phyloP scores from a whole-genome alignment of 169 alveolate genomes.

The Plasmodium gaboni region DNA sequence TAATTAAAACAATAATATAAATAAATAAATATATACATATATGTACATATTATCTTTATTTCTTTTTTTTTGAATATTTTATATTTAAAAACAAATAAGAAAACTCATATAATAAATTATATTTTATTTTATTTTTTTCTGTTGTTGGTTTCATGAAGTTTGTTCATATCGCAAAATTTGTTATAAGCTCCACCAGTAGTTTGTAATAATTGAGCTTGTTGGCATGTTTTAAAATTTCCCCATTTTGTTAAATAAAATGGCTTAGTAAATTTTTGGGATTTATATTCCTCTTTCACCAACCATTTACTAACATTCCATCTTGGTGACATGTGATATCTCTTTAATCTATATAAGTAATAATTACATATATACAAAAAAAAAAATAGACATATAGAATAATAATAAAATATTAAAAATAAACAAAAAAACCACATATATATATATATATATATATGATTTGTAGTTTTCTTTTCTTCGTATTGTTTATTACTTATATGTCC shows the following conservation, averaged over 20 bases:
- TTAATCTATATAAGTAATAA: slow-evolving; percentile 63
- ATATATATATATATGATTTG: no score
- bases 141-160: slow-evolving; percentile 59
- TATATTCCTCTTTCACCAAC: slow-evolving; percentile 73
- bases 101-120: background rate
- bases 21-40: background rate
- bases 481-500: slow-evolving; percentile 65
- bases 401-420: background rate
- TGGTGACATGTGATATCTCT: slow-evolving; percentile 78
- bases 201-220: slow-evolving; percentile 3
- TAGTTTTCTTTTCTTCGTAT: background rate
- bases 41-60: background rate
- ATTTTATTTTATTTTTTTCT: slow-evolving; percentile 22
- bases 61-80: slow-evolving; percentile 1
- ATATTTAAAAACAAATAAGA: slow-evolving; percentile 8
- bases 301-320: slow-evolving; percentile 77
- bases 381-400: background rate
- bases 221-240: slow-evolving; percentile 72
- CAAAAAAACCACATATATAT: background rate
- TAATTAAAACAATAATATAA: background rate
- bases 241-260: slow-evolving; percentile 76
- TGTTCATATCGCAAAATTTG: slow-evolving; percentile 72
- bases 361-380: slow-evolving; percentile 24
- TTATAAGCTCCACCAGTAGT: slow-evolving; percentile 50
- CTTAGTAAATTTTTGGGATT: slow-evolving; percentile 64